Conservation (phyloP, 164 flowering plant genomes). For the Sedum album region DNA sequence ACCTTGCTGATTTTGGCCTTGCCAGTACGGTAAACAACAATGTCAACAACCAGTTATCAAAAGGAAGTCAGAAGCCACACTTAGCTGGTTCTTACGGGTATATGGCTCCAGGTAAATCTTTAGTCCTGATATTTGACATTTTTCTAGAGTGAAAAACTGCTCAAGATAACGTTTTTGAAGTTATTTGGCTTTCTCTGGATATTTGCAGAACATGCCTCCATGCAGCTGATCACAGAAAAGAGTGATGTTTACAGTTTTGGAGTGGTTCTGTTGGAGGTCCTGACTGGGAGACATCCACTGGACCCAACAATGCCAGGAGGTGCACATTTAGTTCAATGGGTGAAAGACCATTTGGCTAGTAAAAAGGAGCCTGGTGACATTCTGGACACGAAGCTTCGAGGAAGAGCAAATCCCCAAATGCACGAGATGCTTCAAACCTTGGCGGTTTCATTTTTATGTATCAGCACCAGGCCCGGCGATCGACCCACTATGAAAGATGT, state of each 20-base stretch:
- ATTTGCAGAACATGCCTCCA: conserved; percentile 65
- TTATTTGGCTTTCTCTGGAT: neutral
- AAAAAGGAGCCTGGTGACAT: conserved; percentile 51
- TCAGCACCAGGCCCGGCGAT: conserved; percentile 47
- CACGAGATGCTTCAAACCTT: conserved; percentile 86
- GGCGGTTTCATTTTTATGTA: conserved; percentile 68
- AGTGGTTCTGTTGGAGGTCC: conserved; percentile 72
- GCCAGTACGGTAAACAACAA: conserved; percentile 43
- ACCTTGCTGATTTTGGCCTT: conserved; percentile 85
- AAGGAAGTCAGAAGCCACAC: conserved; percentile 38
- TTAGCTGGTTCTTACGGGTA: conserved; percentile 95
- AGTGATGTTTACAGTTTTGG: conserved; percentile 95
- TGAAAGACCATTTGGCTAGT: conserved; percentile 52
- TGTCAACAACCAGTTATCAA: conserved; percentile 17
- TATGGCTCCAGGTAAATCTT: conserved; percentile 88
- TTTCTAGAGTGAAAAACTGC: neutral
- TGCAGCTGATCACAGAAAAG: conserved; percentile 70
- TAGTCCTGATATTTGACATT: neutral
- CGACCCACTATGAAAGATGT: conserved; percentile 91
- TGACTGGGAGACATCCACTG: conserved; percentile 88
- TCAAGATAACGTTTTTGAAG: neutral
- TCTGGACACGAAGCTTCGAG: conserved; percentile 69
- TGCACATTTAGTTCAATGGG: conserved; percentile 78
- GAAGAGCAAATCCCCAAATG: conserved; percentile 62
- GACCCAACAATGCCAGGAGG: conserved; percentile 88